phyloP scores from a whole-genome alignment of 2,329 filamentous ascomycete species.

The Cercospora sojina region DNA sequence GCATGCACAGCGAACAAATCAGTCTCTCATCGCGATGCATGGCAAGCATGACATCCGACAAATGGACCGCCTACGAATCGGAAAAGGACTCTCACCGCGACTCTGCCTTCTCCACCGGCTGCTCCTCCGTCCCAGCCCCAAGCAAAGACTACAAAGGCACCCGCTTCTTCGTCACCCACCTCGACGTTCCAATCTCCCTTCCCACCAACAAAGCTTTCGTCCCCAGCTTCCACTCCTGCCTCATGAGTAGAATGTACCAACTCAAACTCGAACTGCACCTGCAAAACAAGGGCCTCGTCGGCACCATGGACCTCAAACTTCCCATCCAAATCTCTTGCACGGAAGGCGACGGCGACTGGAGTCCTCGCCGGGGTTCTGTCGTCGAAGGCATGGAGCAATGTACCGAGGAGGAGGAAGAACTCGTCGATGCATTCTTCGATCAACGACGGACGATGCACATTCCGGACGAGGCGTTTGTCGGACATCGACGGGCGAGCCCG shows the following conservation, averaged over 20 bases:
- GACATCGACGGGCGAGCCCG: slow-evolving; percentile 23
- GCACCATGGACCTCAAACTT: slow-evolving; percentile 44
- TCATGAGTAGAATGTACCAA: slow-evolving; percentile 62
- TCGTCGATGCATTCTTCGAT: slow-evolving; percentile 36
- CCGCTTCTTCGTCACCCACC: slow-evolving; percentile 60
- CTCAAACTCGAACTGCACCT: slow-evolving; percentile 60
- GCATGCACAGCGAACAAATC: slow-evolving; percentile 55
- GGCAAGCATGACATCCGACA: slow-evolving; percentile 40
- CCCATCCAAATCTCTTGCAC: slow-evolving; percentile 46
- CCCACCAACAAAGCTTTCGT: slow-evolving; percentile 61
- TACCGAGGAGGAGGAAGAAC: slow-evolving; percentile 33
- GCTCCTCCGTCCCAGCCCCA: slow-evolving; percentile 28
- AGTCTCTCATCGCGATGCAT: slow-evolving; percentile 52
- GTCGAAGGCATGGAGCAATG: slow-evolving; percentile 27
- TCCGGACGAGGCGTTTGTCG: slow-evolving; percentile 28
- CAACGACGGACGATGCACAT: slow-evolving; percentile 41
- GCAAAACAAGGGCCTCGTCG: slow-evolving; percentile 48
- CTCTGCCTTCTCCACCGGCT: slow-evolving; percentile 39
- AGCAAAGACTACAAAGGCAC: slow-evolving; percentile 45
- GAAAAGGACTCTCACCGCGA: slow-evolving; percentile 40
- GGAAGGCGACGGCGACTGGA: slow-evolving; percentile 17
- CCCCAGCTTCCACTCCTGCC: slow-evolving; percentile 69
- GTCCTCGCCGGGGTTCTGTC: slow-evolving; percentile 20
- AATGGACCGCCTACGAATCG: slow-evolving; percentile 50
- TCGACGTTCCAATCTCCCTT: slow-evolving; percentile 63